phyloP scores from a whole-genome alignment of 306 rosid species.

The Sicyos edulis region DNA sequence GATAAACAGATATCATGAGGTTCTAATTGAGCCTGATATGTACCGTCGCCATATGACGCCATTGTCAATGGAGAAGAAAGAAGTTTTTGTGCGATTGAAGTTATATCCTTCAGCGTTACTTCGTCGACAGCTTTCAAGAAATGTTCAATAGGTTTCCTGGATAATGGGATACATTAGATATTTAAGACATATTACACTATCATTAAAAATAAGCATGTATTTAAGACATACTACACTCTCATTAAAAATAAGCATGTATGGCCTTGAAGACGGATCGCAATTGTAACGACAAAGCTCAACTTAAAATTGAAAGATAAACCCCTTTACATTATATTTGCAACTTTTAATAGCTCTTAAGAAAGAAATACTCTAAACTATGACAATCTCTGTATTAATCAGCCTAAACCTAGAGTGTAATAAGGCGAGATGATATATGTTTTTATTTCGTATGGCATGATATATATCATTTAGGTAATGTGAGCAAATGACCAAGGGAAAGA shows the following conservation, averaged over 20 bases:
- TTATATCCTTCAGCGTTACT: conserved; percentile 53
- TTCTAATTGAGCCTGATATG: neutral
- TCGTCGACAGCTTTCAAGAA: conserved; percentile 76
- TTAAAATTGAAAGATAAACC: neutral
- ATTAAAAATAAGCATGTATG: neutral
- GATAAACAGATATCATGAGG: neutral
- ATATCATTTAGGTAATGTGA: neutral
- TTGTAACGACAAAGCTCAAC: conserved; percentile 4
- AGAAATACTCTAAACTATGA: neutral
- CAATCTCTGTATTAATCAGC: neutral
- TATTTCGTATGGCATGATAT: neutral
- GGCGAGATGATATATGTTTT: neutral
- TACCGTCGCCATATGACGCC: conserved; percentile 96
- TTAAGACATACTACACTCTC: neutral
- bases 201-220: neutral
- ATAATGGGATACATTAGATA: conserved; percentile 15
- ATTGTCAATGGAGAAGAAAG: conserved; percentile 81
- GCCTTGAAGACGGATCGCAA: neutral
- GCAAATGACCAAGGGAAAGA: neutral
- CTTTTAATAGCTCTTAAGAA: neutral
- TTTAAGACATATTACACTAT: neutral
- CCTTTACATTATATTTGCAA: neutral
- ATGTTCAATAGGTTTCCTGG: conserved; percentile 67
- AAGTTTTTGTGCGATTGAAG: conserved; percentile 48
- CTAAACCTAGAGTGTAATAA: neutral